These are phyloP conservation scores for Hippophae tibetana DNA, from an alignment of 306 rosid species.

Conservation along the genomic window DNA sequence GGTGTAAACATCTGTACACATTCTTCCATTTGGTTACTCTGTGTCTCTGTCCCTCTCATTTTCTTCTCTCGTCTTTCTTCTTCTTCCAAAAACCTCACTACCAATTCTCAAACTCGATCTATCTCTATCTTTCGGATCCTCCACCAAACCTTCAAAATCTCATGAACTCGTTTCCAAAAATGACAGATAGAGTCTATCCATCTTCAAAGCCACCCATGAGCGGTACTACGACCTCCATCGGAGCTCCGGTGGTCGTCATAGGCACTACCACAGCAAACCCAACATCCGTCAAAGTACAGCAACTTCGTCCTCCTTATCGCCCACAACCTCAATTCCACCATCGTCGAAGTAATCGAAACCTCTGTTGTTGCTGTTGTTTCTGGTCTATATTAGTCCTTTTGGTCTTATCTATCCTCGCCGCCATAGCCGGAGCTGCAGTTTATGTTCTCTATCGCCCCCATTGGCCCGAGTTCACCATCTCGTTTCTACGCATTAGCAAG, in stretches of 20 bases:
- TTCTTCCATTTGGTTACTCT: constrained; percentile 26
- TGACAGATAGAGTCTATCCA: constrained; percentile 54
- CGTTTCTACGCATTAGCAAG: constrained; percentile 65
- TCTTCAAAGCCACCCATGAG: constrained; percentile 44
- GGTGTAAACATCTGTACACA: constrained; percentile 52
- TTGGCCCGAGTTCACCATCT: constrained; percentile 73
- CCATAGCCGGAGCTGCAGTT: constrained; percentile 65
- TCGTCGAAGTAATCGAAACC: constrained; percentile 47
- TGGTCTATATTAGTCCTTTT: constrained; percentile 63
- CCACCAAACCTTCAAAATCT: not conserved
- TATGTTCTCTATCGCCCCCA: constrained; percentile 87
- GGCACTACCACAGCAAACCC: not conserved
- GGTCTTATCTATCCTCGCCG: constrained; percentile 43
- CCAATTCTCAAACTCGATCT: not conserved
- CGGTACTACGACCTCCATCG: constrained; percentile 14
- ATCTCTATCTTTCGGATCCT: not conserved
- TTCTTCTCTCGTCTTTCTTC: constrained; percentile 1
- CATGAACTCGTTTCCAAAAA: constrained; percentile 13
- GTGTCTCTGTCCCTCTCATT: constrained; percentile 19
- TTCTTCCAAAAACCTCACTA: constrained; percentile 9
- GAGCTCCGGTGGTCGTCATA: constrained; percentile 12
- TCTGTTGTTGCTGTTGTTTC: constrained; percentile 94
- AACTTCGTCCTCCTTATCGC: constrained; percentile 58
- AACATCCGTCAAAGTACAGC: constrained; percentile 29
- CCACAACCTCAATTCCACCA: constrained; percentile 46